Evolutionary conservation across 1,284 basidiomycete genomes (phyloP).

Genomic region (Heterobasidion annosum): DNA sequence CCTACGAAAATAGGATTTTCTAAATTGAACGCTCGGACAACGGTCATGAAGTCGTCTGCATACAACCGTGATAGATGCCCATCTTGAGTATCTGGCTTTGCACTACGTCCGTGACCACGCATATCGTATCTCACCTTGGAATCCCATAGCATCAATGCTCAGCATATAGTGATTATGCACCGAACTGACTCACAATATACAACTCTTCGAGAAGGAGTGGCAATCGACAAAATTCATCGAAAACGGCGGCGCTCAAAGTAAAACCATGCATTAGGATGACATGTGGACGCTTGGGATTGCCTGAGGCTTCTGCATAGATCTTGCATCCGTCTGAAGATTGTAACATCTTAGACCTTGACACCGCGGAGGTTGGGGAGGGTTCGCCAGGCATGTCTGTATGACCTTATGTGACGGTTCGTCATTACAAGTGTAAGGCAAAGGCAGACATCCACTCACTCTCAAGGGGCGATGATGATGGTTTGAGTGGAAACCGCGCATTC

Average conservation of each 20-base stretch:
- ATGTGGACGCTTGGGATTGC: slow-evolving; percentile 12
- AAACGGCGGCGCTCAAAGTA: slow-evolving; percentile 9
- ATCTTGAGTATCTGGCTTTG: slow-evolving; percentile 8
- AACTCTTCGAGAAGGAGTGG: slow-evolving; percentile 4
- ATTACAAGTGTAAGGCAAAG: no score
- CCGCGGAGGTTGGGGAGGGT: not conserved
- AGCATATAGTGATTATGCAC: not conserved
- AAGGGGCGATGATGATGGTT: not conserved
- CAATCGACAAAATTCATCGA: slow-evolving; percentile 11
- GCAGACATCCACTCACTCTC: not conserved
- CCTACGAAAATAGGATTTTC: slow-evolving; percentile 7
- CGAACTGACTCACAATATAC: slow-evolving; percentile 12
- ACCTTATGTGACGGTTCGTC: no score
- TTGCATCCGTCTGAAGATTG: slow-evolving; percentile 14
- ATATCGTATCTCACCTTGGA: slow-evolving; percentile 13
- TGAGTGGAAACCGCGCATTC: no score
- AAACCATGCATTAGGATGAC: slow-evolving; percentile 17
- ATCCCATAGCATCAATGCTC: not conserved
- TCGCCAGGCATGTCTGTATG: not conserved
- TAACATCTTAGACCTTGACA: slow-evolving; percentile 4
- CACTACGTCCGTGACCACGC: slow-evolving; percentile 16
- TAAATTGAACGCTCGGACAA: slow-evolving; percentile 9
- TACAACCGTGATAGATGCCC: slow-evolving; percentile 8
- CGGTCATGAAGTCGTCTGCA: slow-evolving; percentile 13
- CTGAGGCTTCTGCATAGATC: slow-evolving; percentile 16